These are phyloP conservation scores for Fusarium poae DNA, from an alignment of 2,329 filamentous ascomycete genomes.

Conservation along the genomic window DNA sequence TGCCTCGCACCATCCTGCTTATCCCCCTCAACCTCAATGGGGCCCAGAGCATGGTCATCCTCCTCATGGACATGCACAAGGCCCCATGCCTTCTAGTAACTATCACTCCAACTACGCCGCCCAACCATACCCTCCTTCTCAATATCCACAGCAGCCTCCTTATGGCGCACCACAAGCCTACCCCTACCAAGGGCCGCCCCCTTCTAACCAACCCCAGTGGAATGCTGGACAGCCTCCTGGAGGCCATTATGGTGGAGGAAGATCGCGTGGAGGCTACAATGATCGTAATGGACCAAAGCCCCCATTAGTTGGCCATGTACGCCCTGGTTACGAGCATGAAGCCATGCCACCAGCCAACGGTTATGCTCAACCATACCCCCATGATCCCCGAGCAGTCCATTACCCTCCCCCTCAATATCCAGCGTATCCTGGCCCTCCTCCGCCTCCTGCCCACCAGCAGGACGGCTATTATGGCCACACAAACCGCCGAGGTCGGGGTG, in stretches of 20 bases:
- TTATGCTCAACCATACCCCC: conserved; percentile 58
- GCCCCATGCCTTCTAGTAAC: conserved; percentile 65
- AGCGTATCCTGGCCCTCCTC: conserved; percentile 58
- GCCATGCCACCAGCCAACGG: conserved; percentile 52
- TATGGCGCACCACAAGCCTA: conserved; percentile 59
- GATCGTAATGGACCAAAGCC: conserved; percentile 59
- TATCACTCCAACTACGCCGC: conserved; percentile 72
- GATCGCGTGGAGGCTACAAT: conserved; percentile 60
- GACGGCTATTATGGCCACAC: conserved; percentile 55
- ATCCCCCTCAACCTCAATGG: conserved; percentile 58
- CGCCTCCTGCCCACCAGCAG: conserved; percentile 53
- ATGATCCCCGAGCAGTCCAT: conserved; percentile 55
- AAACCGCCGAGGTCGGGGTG: conserved; percentile 54
- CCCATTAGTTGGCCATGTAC: conserved; percentile 51
- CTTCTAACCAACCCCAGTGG: conserved; percentile 54
- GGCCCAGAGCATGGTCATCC: conserved; percentile 57
- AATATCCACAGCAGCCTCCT: conserved; percentile 60
- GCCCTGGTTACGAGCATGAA: conserved; percentile 55
- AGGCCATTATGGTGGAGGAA: conserved; percentile 55
- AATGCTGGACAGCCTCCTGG: conserved; percentile 53
- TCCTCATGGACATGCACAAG: conserved; percentile 60
- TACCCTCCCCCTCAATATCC: conserved; percentile 54
- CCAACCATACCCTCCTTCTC: conserved; percentile 62
- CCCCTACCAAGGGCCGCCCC: conserved; percentile 55
- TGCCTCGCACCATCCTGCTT: conserved; percentile 54